phyloP scores from a whole-genome alignment of 1,284 basidiomycete genomes.

The Ceratobasidium sp. region DNA sequence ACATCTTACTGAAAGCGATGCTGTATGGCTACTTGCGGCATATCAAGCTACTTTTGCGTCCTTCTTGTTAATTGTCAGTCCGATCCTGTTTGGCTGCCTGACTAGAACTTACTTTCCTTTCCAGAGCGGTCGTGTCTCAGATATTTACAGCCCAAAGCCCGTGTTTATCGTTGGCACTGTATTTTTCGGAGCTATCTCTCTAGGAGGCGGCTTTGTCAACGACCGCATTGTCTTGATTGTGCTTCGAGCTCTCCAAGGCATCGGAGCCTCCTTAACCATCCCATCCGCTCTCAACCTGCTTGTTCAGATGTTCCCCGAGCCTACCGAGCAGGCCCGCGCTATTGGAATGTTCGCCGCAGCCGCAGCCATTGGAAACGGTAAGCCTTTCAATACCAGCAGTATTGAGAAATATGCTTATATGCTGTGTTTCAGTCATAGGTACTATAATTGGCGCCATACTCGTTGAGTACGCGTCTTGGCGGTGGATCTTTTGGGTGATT shows the following conservation, averaged over 20 bases:
- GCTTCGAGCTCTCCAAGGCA: constrained; percentile 42
- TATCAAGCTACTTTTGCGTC: constrained; percentile 38
- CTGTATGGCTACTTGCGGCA: constrained; percentile 40
- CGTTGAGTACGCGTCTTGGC: constrained; percentile 55
- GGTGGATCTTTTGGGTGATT: constrained; percentile 59
- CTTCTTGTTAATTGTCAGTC: constrained; percentile 40
- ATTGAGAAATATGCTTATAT: not conserved
- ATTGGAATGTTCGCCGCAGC: constrained; percentile 58
- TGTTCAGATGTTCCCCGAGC: constrained; percentile 58
- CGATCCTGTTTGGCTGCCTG: not conserved
- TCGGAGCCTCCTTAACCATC: constrained; percentile 50
- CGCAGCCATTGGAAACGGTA: constrained; percentile 58
- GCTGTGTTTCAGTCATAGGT: constrained; percentile 50
- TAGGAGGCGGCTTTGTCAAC: constrained; percentile 41
- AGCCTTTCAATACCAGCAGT: constrained; percentile 35
- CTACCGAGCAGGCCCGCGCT: constrained; percentile 57
- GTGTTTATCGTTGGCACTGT: constrained; percentile 40
- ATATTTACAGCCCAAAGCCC: constrained; percentile 30
- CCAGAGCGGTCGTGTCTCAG: constrained; percentile 26
- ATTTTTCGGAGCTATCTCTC: constrained; percentile 38
- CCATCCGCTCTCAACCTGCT: constrained; percentile 59
- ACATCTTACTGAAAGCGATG: constrained; percentile 40
- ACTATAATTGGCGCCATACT: constrained; percentile 52
- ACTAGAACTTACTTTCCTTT: constrained; percentile 17
- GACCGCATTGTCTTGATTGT: constrained; percentile 40